Conservation (phyloP, 1,284 basidiomycete species). For the Sporisorium graminicola region DNA sequence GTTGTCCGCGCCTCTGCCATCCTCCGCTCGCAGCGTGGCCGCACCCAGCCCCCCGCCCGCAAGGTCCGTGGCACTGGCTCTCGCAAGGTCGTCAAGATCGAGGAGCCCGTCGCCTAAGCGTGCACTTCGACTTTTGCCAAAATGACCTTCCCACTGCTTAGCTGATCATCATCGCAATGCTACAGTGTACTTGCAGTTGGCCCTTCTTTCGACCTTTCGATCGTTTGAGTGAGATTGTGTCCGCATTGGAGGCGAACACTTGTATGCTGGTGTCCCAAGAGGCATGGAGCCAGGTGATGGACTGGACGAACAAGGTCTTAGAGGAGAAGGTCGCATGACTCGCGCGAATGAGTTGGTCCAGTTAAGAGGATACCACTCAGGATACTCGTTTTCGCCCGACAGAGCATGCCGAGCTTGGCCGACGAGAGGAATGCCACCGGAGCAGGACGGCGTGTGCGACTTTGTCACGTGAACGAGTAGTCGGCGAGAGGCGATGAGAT, state of each 20-base stretch:
- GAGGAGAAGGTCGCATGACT: background rate
- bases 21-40: constrained; percentile 59
- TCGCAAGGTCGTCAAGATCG: constrained; percentile 48
- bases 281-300: background rate
- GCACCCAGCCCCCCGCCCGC: constrained; percentile 48
- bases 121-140: constrained; percentile 6
- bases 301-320: background rate
- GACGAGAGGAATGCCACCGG: background rate
- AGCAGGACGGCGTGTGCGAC: background rate
- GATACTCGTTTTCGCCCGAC: too few species aligned
- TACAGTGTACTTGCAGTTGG: constrained; percentile 18
- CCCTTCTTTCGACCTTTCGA: background rate
- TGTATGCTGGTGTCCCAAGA: too few species aligned
- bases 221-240: background rate
- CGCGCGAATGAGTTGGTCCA: background rate
- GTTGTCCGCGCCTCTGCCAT: constrained; percentile 65
- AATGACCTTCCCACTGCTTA: constrained; percentile 9
- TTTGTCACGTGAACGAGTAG: background rate
- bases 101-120: constrained; percentile 43
- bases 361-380: too few species aligned
- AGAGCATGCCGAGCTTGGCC: background rate
- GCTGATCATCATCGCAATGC: constrained; percentile 14
- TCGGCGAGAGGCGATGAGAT: too few species aligned
- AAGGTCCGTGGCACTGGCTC: constrained; percentile 52
- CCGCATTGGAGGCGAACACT: background rate